Evolutionary conservation across 208 protist species (phyloP), one percentile per base, ranked within the genome.

Genomic region (Leishmania braziliensis): DNA sequence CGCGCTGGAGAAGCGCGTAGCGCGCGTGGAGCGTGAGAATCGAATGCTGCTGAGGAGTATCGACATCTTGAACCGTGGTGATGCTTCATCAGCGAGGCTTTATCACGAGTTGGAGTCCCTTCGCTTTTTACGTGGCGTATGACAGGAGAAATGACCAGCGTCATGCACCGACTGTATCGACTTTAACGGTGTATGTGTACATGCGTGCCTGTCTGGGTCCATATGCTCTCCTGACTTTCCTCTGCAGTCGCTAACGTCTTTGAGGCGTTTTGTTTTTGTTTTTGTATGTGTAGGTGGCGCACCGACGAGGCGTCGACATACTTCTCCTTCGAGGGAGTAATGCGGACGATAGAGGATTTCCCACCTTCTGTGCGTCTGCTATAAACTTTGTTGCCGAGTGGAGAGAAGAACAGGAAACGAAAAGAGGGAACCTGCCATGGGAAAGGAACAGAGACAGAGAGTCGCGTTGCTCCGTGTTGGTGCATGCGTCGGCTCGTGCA

Each of bases 241-340:
- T 10, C 1, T 9, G 51, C 51, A 23, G 29, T 5, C 48, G 5
- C 33, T 46, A 9, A 10, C 5, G 10, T 26, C 4, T 26, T 36
- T 18, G 36, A 8, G 3, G 39, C 39, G 0, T 50, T 50, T 9
- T 20, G 66, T 14, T 26, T 43, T n/a, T 70, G 12, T 48, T 70
- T 70, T 70, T 3, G 1, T 46, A 1, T 18, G 39, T 14, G 3
- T 68, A 23, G 53, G 53, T 0, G 8, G 14, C 76, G 89, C 75
- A 82, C 85, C 10, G 63, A 89, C 66, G 87, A 87, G 72, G 60
- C 75, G 68, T 81, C 85, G 62, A 16, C 79, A 0, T 84, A 81
- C 48, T 91, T 93, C 71, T 88, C 85, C 54, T 90, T 87, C 70
- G 80, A 89, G 43, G 88, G 88, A n/a, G 79, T 93, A 48, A 83